These are phyloP conservation scores for Apiotrichum laibachii DNA, from an alignment of 1,284 basidiomycete species.

Conservation along the genomic window DNA sequence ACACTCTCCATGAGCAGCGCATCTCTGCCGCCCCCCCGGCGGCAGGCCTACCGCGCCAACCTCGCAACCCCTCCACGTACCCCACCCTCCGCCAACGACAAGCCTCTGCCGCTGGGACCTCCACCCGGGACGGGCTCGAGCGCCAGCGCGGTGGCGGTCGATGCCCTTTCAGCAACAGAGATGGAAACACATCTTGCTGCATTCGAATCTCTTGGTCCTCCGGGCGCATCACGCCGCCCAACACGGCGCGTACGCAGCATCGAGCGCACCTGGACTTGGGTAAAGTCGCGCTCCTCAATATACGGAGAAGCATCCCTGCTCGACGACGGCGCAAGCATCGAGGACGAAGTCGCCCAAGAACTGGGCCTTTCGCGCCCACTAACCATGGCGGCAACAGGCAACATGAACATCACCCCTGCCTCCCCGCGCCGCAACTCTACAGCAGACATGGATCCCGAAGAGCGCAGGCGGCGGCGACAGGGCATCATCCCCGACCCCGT, in stretches of 20 bases:
- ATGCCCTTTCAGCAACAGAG: slow-evolving; percentile 17
- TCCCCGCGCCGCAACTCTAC: slow-evolving; percentile 6
- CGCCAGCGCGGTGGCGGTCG: slow-evolving; percentile 7
- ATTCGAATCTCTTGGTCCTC: slow-evolving; percentile 18
- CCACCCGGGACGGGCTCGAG: slow-evolving; percentile 19
- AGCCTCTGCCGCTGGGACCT: slow-evolving; percentile 14
- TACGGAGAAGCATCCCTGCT: slow-evolving; percentile 20
- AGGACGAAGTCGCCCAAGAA: slow-evolving; percentile 7
- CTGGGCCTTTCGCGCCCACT: neutral
- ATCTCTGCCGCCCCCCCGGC: slow-evolving; percentile 8
- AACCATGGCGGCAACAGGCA: neutral
- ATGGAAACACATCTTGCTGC: slow-evolving; percentile 22
- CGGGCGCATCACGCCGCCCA: slow-evolving; percentile 19
- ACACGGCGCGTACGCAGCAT: slow-evolving; percentile 21
- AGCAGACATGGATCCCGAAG: slow-evolving; percentile 16
- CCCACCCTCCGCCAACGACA: neutral
- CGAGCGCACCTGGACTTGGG: slow-evolving; percentile 24
- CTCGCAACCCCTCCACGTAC: slow-evolving; percentile 2
- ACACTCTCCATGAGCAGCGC: slow-evolving; percentile 2
- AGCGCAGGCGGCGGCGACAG: slow-evolving; percentile 17
- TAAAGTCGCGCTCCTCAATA: slow-evolving; percentile 22
- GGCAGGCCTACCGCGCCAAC: slow-evolving; percentile 8
- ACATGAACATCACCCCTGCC: neutral
- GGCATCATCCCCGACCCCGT: slow-evolving; percentile 15
- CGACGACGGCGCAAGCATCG: slow-evolving; percentile 1